Base-by-base conservation (phyloP, 257 asterid species). In the Plectranthus barbatus region DNA sequence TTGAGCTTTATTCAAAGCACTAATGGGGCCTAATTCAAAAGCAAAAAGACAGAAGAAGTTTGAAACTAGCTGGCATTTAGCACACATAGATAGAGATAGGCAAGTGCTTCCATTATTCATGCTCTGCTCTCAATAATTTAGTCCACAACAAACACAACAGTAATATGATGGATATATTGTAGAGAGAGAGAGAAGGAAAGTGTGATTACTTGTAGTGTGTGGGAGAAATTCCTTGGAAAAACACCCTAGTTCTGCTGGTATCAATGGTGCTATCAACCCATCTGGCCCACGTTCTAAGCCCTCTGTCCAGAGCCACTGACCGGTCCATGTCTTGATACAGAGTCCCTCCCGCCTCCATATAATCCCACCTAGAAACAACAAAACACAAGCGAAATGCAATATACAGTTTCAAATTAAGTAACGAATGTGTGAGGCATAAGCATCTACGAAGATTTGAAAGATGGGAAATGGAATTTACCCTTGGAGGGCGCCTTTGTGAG, bases 211-310 rank as follows among this genome's bases (percentile, higher is more conserved):
- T 73, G 86, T 89, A 87, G 47, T 92, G 99, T 11, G 96, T 85
- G 47, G 99, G 99, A 39, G 99, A 92, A 77, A 90, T 80, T 45
- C 94, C 80, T 79, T 92, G 97, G 60, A 92, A 92, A 72, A 92
- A 87, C 9, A 92, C 79, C 64, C 76, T 77, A 61, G 80, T 90
- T 72, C 70, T 80, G 11, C 60, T 81, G 7, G 61, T 47, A 74
- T 93, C 96, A 50, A 93, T 62, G 31, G 80, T 90, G 23, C 82
- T 5, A 40, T 90, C 99, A 5, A 86, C 77, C 99, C 99, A 93
- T 53, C 69, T 73, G 19, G 91, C 92, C 99, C 99, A 93, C 18
- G 99, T 93, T 57, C 86, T 80, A 33, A 93, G 72, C 60, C 86
- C 99, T 72, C 74, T 74, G 20, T 93, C 95, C 47, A 93, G 51